Base-by-base conservation (phyloP, 129 eudicot genomes). In the Saussurea involucrata region DNA sequence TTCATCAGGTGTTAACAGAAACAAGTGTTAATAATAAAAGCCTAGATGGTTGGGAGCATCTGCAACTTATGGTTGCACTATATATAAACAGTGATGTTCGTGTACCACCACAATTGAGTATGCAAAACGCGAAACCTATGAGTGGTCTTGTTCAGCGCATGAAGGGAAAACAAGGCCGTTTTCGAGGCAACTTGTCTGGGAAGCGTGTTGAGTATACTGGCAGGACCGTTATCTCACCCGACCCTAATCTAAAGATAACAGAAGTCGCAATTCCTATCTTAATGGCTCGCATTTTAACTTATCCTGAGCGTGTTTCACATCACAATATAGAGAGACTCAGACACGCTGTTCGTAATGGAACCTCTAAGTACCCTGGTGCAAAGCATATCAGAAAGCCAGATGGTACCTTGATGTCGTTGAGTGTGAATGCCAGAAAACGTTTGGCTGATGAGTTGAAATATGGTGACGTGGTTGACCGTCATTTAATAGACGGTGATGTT, bases 161-260 rank as follows among this genome's bases (percentile, higher is more conserved):
- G 25, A 95, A 95, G 79, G 99, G 99, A 67, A 95, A 95, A 77
- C 94, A 92, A 84, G 99, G 99, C 33, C 88, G 99, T 44, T 95
- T 95, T 37, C 90, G 99, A 53, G 92, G 92, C 28, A 95, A 95
- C 68, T 76, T 95, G 72, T 89, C 95, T 3, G 99, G 99, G 28
- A 95, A 95, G 84, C 97, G 99, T 71, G 99, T 95, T 29, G 97
- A 95, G 74, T 95, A 77, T 81, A 95, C 99, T 17, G 99, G 99
- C 40, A 80, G 99, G 78, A 95, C 99, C 63, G 99, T 95, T 73
- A 95, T 95, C 36, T 95, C 99, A n/a, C 99, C 99, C 9, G 99
- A 95, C 69, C 99, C 99, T 27, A 95, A 95, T 76, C 58, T 95
- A 70, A 95, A 95, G 75, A 95, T 95, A 49, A 92, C 94, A 60